Base-by-base conservation (phyloP, 805 yeast species). In the Lipomyces mesembrius region DNA sequence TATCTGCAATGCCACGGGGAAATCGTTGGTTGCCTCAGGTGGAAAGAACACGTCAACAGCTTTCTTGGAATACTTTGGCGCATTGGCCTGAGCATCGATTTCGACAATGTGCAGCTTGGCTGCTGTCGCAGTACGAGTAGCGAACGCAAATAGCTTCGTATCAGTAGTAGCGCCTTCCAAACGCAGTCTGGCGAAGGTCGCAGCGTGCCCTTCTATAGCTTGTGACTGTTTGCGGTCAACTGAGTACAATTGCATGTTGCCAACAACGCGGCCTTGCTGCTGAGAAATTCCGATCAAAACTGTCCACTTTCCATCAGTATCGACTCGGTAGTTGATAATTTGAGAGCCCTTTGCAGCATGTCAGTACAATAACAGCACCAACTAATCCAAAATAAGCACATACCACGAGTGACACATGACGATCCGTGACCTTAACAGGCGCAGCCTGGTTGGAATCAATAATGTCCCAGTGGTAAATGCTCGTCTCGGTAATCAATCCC, bases 151-250 rank as follows among this genome's bases (percentile, higher is more conserved):
- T 39, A 94, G 87, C 79, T 91, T 92, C 60, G 96, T 90, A 54
- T 91, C 91, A 57, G 79, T 79, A 35, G 87, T 74, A 52, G 93
- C 91, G 63, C 92, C 92, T 61, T 87, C 89, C 73, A 94, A 82
- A 68, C 87, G 84, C 70, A 95, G 81, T 67, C 84, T 82, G 63
- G 97, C 92, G 80, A 95, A 95, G 54, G 87, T 87, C 67, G 97
- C 95, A 64, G 96, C 98, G 79, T 95, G 99, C 74, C 99, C 99
- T 76, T 95, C 98, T 74, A 95, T 91, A 25, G 97, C 93, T 81
- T 95, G 99, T 14, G 98, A 93, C 52, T 94, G 91, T 76, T 90
- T 90, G 80, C 98, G 88, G 62, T 88, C 87, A 77, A 89, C 90
- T 67, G 97, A 90, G 80, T 82, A 95, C 70, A 95, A 86, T 82